Conservation (phyloP, 495 filamentous ascomycete species). For the Podospora tetraspora region DNA sequence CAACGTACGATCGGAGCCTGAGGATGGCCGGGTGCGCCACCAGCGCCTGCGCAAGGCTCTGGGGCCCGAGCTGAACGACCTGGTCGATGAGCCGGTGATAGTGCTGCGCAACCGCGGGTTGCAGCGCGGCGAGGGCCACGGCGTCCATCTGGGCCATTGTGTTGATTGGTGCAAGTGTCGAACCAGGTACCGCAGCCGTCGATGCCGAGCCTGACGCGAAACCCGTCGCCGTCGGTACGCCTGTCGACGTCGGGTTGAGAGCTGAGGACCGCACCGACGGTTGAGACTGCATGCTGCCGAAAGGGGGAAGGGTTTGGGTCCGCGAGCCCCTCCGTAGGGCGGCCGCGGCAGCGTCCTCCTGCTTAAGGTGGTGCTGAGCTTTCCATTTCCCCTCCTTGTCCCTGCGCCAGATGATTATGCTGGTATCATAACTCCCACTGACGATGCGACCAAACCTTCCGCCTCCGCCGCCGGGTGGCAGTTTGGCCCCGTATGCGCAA, state of each 20-base stretch:
- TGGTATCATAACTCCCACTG: slow-evolving; percentile 92
- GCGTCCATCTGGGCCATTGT: slow-evolving; percentile 1
- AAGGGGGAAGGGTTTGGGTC: slow-evolving; percentile 1
- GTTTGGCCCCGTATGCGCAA: slow-evolving; percentile 68
- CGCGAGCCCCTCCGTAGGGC: slow-evolving; percentile 25
- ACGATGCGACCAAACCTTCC: slow-evolving; percentile 84
- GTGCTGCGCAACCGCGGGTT: slow-evolving; percentile 18
- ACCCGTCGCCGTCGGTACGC: no score
- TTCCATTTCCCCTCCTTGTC: slow-evolving; percentile 78
- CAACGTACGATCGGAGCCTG: slow-evolving; percentile 34
- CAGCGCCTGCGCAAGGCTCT: slow-evolving; percentile 40
- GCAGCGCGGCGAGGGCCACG: slow-evolving; percentile 1
- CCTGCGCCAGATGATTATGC: slow-evolving; percentile 88
- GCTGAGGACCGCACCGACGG: slow-evolving; percentile 14
- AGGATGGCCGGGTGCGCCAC: slow-evolving; percentile 41
- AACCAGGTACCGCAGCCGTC: slow-evolving; percentile 1
- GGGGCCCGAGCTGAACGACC: slow-evolving; percentile 39
- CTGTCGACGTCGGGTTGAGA: background rate
- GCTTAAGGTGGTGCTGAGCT: slow-evolving; percentile 62
- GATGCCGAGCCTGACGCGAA: background rate
- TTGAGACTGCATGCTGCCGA: slow-evolving; percentile 11
- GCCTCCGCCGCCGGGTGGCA: slow-evolving; percentile 85
- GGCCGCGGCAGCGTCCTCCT: slow-evolving; percentile 52
- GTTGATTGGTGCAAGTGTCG: background rate
- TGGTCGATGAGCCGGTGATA: slow-evolving; percentile 40